Evolutionary conservation across 176 grass and related monocot species (phyloP), one percentile per base, ranked within the genome.

Genomic region (Aegilops tauschii): DNA sequence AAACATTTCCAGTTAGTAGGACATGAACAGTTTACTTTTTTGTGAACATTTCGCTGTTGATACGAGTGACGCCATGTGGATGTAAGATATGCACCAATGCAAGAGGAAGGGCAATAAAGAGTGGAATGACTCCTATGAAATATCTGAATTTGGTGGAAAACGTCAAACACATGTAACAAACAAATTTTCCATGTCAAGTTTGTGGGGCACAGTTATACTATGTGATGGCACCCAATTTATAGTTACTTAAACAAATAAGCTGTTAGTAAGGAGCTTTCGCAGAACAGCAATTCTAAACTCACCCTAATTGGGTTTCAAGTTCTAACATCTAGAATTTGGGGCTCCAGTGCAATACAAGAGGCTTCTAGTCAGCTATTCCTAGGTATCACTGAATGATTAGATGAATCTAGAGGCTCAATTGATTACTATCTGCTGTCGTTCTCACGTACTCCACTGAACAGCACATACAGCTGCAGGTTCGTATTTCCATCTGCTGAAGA

Each of bases 171-270:
- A 78, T 30, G 44, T 27, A 50, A 40, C 66, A 69, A 56, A n/a
- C 14, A 85, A 78, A 10, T 4, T 56, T 39, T 85, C n/a, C 83
- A 78, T 9, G 58, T 77, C 20, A 77, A 77, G 28, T 66, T 85
- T 36, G 82, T 76, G 37, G 21, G 39, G 73, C 5, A 1, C 17
- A 63, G 25, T 61, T 31, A 62, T 75, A 29, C 3, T 49, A 49
- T 29, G 42, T 12, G 73, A 16, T 10, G 42, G 12, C 3, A 17
- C 73, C 42, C 23, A 76, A 7, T 42, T 50, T 18, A 30, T 52
- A 30, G 44, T 75, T 50, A 74, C 40, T 47, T 73, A 18, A 27
- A 50, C 25, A 75, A 50, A 75, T 30, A 27, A 75, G 10, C 69
- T 72, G 20, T 23, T 72, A 72, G 10, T 73, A 13, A 14, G 69